Base-by-base conservation (phyloP, 2,329 filamentous ascomycete genomes). In the Diaporthe citriasiana region DNA sequence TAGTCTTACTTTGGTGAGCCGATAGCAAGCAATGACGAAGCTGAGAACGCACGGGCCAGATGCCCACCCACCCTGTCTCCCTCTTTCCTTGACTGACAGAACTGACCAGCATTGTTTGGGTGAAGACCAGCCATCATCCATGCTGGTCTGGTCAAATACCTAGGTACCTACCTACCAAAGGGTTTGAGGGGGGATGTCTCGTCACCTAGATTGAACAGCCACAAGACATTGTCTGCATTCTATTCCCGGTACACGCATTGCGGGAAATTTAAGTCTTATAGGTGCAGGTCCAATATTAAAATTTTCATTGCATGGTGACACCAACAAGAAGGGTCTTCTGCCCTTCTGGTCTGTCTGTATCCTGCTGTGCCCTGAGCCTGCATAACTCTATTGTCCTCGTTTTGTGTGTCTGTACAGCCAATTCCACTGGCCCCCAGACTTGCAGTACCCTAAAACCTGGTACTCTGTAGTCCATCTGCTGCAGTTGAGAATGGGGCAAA, bases 21-120 rank as follows among this genome's bases (percentile, higher is more conserved):
- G 63, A 8, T 35, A 40, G 63, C 57, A 63, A 66, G 63, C 63
- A 68, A 68, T 68, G 63, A 68, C 63, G 63, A 68, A 68, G 63
- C 63, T 53, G 63, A 68, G 47, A 17, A 30, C 33, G 63, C 63
- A 68, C 63, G 63, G 63, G 25, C 63, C 63, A 68, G 25, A 2
- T 40, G 9, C 47, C 47, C 47, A 51, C 10, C 47, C 60, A 10
- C 8, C 45, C 45, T 50, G 27, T 30, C 42, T 65, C 19, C 40
- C 42, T 47, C 40, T 22, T n/a, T 22, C 40, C 30, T 47, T 47
- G 59, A 19, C 19, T 25, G 27, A 27, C 15, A 27, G 40, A 50
- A 50, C n/a, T n/a, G n/a, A n/a, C n/a, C n/a, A n/a, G n/a, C n/a
- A n/a, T n/a, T n/a, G n/a, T 50, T 35, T 50, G 42, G 15, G 40